Conservation (phyloP, 2,329 filamentous ascomycete species). For the Stenocarpella maydis region DNA sequence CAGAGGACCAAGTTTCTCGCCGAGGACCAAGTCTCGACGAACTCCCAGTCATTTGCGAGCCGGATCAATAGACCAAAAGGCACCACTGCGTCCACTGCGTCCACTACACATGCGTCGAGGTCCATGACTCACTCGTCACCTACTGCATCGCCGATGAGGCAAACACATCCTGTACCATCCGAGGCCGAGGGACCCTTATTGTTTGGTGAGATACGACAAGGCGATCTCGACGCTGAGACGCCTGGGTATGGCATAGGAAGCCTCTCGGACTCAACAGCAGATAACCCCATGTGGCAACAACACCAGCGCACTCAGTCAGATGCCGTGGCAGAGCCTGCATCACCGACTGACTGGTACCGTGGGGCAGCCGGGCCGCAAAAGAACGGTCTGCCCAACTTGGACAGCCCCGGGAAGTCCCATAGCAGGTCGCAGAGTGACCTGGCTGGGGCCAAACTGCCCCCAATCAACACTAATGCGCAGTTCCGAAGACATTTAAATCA, state of each 20-base stretch:
- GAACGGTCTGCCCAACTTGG: constrained; percentile 37
- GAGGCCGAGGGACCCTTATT: constrained; percentile 59
- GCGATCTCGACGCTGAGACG: constrained; percentile 60
- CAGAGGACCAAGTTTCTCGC: constrained; percentile 57
- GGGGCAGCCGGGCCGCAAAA: constrained; percentile 43
- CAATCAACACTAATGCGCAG: constrained; percentile 30
- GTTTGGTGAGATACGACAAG: constrained; percentile 78
- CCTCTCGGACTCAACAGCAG: constrained; percentile 76
- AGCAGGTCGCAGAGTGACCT: constrained; percentile 69
- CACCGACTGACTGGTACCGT: constrained; percentile 73
- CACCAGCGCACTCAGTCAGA: constrained; percentile 65
- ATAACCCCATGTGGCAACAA: constrained; percentile 52
- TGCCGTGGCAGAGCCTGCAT: constrained; percentile 65
- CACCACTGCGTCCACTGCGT: constrained; percentile 45
- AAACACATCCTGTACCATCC: constrained; percentile 44
- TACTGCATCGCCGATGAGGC: constrained; percentile 40
- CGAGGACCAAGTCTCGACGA: constrained; percentile 62
- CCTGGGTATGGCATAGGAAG: constrained; percentile 71
- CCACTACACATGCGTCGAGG: constrained; percentile 50
- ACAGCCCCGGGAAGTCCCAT: constrained; percentile 50
- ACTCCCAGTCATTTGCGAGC: constrained; percentile 66
- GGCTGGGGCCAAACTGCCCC: constrained; percentile 43
- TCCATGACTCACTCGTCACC: constrained; percentile 54
- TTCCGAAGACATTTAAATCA: constrained; percentile 32
- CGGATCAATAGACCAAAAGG: constrained; percentile 63